Evolutionary conservation across 2,329 filamentous ascomycete species (phyloP).

Genomic region (Aureobasidium sp.): DNA sequence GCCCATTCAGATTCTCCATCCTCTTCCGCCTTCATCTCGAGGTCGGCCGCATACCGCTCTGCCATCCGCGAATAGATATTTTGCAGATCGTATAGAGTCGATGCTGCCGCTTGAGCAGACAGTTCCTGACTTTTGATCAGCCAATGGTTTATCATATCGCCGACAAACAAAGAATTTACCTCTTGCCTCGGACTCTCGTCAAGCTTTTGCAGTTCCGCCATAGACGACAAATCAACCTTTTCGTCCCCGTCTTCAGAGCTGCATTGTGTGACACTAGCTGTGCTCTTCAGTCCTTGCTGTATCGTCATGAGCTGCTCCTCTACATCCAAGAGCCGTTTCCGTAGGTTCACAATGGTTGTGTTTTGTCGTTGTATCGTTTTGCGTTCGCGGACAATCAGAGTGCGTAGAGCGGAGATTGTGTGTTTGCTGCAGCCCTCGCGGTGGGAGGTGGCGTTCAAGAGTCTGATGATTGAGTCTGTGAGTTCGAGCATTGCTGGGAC

Average conservation of each 20-base stretch:
- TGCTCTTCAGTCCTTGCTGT: not conserved
- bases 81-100: not conserved
- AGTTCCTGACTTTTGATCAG: not conserved
- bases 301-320: not conserved
- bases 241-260: not conserved
- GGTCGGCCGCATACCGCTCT: not conserved
- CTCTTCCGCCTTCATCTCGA: not conserved
- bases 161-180: not conserved
- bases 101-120: not conserved
- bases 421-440: not conserved
- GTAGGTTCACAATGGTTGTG: not conserved
- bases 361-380: not conserved
- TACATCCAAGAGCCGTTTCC: not conserved
- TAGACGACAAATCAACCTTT: not conserved
- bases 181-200: not conserved
- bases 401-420: not conserved
- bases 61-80: not conserved
- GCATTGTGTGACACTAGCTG: not conserved
- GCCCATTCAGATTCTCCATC: not conserved
- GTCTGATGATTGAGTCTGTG: not conserved
- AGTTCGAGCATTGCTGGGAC: not conserved
- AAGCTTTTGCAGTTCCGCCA: not conserved
- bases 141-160: too few relatives aligned
- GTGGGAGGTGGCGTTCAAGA: not conserved
- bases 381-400: not conserved